Base-by-base conservation (phyloP, 192 early-diverging fungal species). In the Coemansia aciculifera region DNA sequence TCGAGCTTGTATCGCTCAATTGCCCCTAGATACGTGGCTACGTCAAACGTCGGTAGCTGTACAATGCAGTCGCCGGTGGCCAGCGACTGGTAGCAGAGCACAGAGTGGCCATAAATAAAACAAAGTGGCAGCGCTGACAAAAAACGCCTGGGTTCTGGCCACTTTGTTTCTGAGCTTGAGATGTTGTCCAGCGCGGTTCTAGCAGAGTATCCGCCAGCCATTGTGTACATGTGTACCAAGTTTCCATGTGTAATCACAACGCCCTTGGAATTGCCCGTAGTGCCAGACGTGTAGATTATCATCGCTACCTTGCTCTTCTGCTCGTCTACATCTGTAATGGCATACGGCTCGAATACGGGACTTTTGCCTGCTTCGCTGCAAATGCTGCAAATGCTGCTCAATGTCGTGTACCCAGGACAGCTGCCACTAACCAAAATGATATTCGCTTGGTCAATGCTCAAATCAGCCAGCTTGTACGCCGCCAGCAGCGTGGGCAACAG, bases 181-280 rank as follows among this genome's bases (percentile, higher is more conserved):
- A 7, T 23, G 39, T 52, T 24, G 29, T 32, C 19, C 8, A 19
- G 17, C 2, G 37, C 2, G 43, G 51, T 40, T 3, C 43, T 24
- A 1, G 67, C 46, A 3, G 64, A 64, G 64, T 66, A 73, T 3
- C 74, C 59, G 13, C 42, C 62, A 15, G 61, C 42, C 46, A 72
- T 56, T 5, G 42, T 48, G 31, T 64, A 64, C 38, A 62, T 48
- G 1, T 71, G 40, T 0, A 80, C 49, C 15, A 84, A 44, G 44
- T 80, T 84, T 43, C 71, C 66, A 39, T 80, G 82, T 0, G 74
- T 72, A 29, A 84, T 67, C 67, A 74, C 62, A 13, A 73, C 62
- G 11, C 77, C 82, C 64, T 77, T 79, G 13, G 78, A 39, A 3
- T 17, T 23, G 2, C 82, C 82, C 1, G 82, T 71, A 0, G 78